Percentiles rank a stretch among this genome's conserved stretches.
These are phyloP conservation scores for Diaporthe batatas DNA, from an alignment of 2,329 filamentous ascomycete genomes.

Conservation along the genomic window DNA sequence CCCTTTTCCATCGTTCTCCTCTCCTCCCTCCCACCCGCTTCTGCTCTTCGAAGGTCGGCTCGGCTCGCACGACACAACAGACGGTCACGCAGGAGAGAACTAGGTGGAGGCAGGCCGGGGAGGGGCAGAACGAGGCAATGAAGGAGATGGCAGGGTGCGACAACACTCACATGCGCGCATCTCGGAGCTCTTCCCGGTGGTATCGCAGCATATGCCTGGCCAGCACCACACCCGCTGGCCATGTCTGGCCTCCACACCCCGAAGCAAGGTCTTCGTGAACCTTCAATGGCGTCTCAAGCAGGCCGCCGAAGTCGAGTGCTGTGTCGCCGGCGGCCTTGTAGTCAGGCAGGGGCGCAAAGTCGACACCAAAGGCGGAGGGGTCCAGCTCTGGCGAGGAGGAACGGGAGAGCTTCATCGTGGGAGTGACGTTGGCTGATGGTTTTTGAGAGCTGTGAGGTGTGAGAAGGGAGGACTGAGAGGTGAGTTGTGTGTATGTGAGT, in stretches of 20 bases:
- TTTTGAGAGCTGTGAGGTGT: background rate
- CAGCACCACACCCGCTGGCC: conserved; percentile 93
- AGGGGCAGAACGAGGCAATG: background rate
- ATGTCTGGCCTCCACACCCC: conserved; percentile 93
- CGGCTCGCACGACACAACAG: conserved; percentile 10
- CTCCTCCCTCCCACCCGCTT: background rate
- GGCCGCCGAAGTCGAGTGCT: conserved; percentile 76
- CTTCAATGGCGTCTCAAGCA: conserved; percentile 76
- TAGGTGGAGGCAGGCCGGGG: background rate
- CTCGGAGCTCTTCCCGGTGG: conserved; percentile 71
- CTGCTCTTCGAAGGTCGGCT: too few species aligned
- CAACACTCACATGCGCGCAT: conserved; percentile 78
- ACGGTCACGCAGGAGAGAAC: background rate
- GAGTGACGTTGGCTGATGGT: background rate
- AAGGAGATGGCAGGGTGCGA: background rate
- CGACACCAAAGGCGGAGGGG: conserved; percentile 65
- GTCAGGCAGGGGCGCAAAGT: conserved; percentile 70
- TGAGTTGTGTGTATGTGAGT: background rate
- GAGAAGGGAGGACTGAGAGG: too few species aligned
- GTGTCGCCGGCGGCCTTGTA: conserved; percentile 69
- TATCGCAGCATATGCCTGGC: conserved; percentile 87
- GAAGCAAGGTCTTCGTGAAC: conserved; percentile 88
- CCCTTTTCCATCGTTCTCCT: background rate
- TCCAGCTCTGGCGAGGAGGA: conserved; percentile 54
- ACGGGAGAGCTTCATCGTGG: conserved; percentile 28